Base-by-base conservation (phyloP, 2,329 filamentous ascomycete genomes). In the Verticillium tricorpus region DNA sequence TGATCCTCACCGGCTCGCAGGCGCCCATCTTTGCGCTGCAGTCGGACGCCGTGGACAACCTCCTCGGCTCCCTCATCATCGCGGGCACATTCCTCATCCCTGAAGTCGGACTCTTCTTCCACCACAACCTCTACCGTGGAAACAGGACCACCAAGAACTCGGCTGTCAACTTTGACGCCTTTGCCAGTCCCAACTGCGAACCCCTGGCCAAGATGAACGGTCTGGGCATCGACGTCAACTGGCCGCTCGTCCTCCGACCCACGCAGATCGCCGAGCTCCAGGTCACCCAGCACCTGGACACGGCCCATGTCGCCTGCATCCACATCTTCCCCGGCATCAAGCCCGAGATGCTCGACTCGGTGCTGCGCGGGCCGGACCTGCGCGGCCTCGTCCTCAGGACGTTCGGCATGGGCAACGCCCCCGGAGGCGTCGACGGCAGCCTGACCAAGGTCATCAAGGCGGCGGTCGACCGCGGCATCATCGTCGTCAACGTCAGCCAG, bases 91-190 rank as follows among this genome's bases (percentile, higher is more conserved):
- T 96, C 72, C 90, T 92, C 78, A 92, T 97, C 62, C 93, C 93
- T 0, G 93, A 97, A 74, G 93, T 97, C 60, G 93, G 92, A 72
- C 83, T 97, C 39, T 97, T 96, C 80, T 97, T 97, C 82, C 92
- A 95, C 76, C 91, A 96, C 78, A 92, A 89, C 67, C 84, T 97
- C 22, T 96, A 93, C 77, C 87, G 93, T 31, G 93, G 93, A 17
- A 97, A 96, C 76, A 83, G 93, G 63, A 88, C 91, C 11, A 95
- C 91, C 65, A 97, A 97, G 75, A 87, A 96, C 35, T 93, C 92
- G 15, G 91, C 93, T 6, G 91, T 90, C 62, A 87, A 91, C 60
- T 97, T 96, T 72, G 88, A 91, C 62, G 93, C 92, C 7, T 97
- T 97, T 74, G 89, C 88, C 62, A 92, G 89, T 56, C 93, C 93